Evolutionary conservation across 2,329 filamentous ascomycete genomes (phyloP), one percentile per base, ranked within the genome.

Genomic region (Pseudocercospora fijiensis): DNA sequence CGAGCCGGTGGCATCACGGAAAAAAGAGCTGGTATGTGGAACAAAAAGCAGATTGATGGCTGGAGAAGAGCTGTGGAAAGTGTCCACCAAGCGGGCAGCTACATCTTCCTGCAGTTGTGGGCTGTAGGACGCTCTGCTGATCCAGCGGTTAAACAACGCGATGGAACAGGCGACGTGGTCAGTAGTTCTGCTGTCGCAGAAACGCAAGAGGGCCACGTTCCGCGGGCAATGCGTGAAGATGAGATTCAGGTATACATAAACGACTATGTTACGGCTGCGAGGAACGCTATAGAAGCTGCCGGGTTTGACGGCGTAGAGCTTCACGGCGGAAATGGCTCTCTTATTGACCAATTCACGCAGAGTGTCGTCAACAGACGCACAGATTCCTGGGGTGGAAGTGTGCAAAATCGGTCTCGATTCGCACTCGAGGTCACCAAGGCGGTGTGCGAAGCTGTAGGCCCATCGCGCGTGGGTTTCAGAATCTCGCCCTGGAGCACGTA

Each of bases 291-390:
- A 6, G 74, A 75, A 45, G 83, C 81, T 11, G 62, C 58, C 7
- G 84, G 84, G 0, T 84, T 86, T 65, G 87, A 90, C 71, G 84
- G 85, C 2, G 81, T 90, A 26, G 88, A 80, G 61, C 72, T 80
- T n/a, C 78, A 80, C 65, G 79, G 71, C 47, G 74, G 70, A 13
- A 72, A 71, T 60, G 69, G 72, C 11, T 91, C 90, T 70, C 79
- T 91, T 0, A 73, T 89, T 4, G 82, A 83, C 61, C 82, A 88
- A 68, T 91, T 90, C 73, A 76, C 89, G 33, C 87, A 85, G 65
- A 80, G 82, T 61, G 80, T 74, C 8, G 76, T 77, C 70, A 87
- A 88, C 73, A 75, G 77, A 28, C 79, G 85, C 2, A 83, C 75
- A 1, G 81, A 83, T 56, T 67, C 55, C 60, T 82, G 74, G 71